Evolutionary conservation across 192 early-diverging fungal genomes (phyloP).

Genomic region (Gamsiella multidivaricata): DNA sequence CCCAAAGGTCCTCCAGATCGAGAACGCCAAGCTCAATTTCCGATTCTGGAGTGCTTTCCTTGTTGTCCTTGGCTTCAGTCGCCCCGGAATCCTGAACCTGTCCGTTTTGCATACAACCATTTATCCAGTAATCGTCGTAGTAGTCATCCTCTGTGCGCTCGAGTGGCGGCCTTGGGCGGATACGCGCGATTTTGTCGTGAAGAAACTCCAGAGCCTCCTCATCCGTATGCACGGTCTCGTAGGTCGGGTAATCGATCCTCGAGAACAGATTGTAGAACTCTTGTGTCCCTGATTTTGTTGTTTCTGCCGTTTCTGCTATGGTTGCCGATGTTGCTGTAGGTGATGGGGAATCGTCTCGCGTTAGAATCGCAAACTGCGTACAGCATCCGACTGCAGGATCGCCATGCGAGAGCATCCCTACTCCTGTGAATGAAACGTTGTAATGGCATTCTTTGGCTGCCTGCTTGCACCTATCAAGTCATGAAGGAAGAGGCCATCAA

Average conservation of each 20-base stretch:
- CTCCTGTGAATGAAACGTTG: constrained; percentile 68
- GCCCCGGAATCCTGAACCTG: not conserved
- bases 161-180: constrained; percentile 19
- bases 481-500: constrained; percentile 1
- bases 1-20: constrained; percentile 17
- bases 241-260: constrained; percentile 65
- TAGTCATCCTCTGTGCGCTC: not conserved
- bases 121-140: not conserved
- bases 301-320: no score
- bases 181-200: constrained; percentile 36
- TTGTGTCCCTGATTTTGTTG: no score
- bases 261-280: constrained; percentile 47
- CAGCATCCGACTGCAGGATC: constrained; percentile 68
- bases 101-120: not conserved
- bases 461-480: constrained; percentile 51
- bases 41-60: not conserved
- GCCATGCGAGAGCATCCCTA: constrained; percentile 61
- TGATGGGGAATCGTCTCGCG: not conserved
- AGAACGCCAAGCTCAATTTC: constrained; percentile 28
- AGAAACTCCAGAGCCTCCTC: constrained; percentile 52
- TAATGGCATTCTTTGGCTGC: constrained; percentile 75
- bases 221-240: constrained; percentile 49
- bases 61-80: not conserved
- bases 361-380: constrained; percentile 83
- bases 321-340: not conserved